Conservation (phyloP, 768 basidiomycete genomes). For the Jaapia argillacea region DNA sequence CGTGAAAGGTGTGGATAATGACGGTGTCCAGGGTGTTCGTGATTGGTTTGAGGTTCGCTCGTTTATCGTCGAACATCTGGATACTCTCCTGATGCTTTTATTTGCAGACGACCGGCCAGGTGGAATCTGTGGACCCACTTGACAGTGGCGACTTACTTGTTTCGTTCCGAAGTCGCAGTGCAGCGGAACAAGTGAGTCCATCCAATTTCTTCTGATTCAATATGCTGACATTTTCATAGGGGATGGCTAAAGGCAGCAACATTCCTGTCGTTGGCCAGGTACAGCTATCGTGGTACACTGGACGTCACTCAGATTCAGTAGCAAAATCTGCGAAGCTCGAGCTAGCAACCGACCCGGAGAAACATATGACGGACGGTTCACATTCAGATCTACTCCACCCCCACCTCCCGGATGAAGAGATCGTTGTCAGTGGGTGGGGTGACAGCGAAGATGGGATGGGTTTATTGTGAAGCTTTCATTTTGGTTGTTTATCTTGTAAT, state of each 20-base stretch:
- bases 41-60: conserved; percentile 74
- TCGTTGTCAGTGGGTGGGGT: conserved; percentile 63
- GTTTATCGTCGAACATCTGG: not conserved
- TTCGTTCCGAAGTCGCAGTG: conserved; percentile 58
- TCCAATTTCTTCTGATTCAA: conserved; percentile 3
- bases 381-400: too few relatives aligned
- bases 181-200: conserved; percentile 65
- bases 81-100: conserved; percentile 6
- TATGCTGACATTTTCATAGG: conserved; percentile 28
- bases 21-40: conserved; percentile 48
- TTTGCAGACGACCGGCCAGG: conserved; percentile 51
- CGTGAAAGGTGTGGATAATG: conserved; percentile 55
- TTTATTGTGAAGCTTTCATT: conserved; percentile 30
- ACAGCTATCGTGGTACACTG: conserved; percentile 57
- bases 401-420: conserved; percentile 45
- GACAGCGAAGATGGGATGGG: conserved; percentile 70
- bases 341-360: too few relatives aligned
- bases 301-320: conserved; percentile 10
- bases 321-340: not conserved
- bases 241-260: conserved; percentile 58
- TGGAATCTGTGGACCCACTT: conserved; percentile 50
- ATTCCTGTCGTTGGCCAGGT: conserved; percentile 59
- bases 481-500: too few relatives aligned
- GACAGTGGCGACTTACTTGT: conserved; percentile 56
- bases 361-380: too few relatives aligned